Conservation (phyloP, 2,329 filamentous ascomycete species). For the Lachnellula cervina region DNA sequence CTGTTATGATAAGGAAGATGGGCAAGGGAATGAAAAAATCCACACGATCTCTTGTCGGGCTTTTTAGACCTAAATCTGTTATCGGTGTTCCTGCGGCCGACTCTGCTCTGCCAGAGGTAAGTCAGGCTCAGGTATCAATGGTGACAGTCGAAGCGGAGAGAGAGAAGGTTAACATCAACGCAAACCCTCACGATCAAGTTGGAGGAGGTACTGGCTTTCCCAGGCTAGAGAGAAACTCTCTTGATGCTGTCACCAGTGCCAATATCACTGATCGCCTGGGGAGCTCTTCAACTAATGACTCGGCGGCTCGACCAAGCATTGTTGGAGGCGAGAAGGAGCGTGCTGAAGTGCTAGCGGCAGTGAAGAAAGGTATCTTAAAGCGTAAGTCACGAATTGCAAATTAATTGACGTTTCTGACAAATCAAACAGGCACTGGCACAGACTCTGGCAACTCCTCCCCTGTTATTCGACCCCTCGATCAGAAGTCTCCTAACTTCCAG, state of each 20-base stretch:
- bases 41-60: constrained; percentile 80
- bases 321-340: constrained; percentile 85
- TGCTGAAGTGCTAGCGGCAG: constrained; percentile 84
- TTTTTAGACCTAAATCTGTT: constrained; percentile 92
- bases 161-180: constrained; percentile 71
- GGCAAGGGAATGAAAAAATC: constrained; percentile 97
- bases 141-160: constrained; percentile 93
- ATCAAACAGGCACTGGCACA: constrained; percentile 31
- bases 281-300: constrained; percentile 56
- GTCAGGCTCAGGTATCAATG: constrained; percentile 85
- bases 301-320: constrained; percentile 75
- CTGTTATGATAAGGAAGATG: constrained; percentile 97
- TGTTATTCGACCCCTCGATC: constrained; percentile 57
- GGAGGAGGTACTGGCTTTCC: constrained; percentile 77
- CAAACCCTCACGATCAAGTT: constrained; percentile 60
- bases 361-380: constrained; percentile 94
- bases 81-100: constrained; percentile 73
- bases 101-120: constrained; percentile 58
- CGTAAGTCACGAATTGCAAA: constrained; percentile 49
- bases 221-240: constrained; percentile 74
- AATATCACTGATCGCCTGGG: constrained; percentile 44
- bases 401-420: constrained; percentile 28
- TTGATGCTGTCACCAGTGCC: constrained; percentile 57
- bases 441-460: constrained; percentile 65
- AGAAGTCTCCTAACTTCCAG: constrained; percentile 47